These are phyloP conservation scores for Alternaria tenuissima DNA, from an alignment of 2,329 filamentous ascomycete species.

Conservation along the genomic window DNA sequence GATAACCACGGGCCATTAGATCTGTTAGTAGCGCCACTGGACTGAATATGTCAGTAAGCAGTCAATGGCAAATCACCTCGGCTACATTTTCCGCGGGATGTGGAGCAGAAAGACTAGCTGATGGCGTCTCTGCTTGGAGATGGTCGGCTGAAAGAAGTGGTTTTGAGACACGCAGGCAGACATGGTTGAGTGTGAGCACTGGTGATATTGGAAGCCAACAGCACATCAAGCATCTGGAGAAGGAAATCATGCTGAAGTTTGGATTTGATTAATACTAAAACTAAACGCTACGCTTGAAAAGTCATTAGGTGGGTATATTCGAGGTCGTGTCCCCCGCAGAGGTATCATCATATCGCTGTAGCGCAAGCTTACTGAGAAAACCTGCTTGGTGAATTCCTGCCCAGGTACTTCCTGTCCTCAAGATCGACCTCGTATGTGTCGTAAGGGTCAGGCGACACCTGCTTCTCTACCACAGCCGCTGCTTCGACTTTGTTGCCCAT, in stretches of 20 bases:
- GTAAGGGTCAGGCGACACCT: neutral
- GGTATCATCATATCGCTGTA: neutral
- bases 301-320: neutral
- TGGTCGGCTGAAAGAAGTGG: neutral
- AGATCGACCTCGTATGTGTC: neutral
- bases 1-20: neutral
- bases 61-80: too few species aligned
- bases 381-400: neutral
- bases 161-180: too few species aligned
- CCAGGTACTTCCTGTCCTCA: conserved; percentile 1
- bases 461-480: neutral
- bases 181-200: neutral
- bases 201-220: neutral
- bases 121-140: too few species aligned
- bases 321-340: neutral
- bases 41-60: too few species aligned
- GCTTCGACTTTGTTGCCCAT: conserved; percentile 5
- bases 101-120: neutral
- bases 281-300: neutral
- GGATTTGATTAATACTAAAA: neutral
- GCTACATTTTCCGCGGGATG: too few species aligned
- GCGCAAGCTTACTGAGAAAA: neutral
- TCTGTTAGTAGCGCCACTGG: neutral
- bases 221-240: neutral
- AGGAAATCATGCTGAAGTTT: neutral